Conservation (phyloP, 164 flowering plant species). For the Nymphaea colorata region DNA sequence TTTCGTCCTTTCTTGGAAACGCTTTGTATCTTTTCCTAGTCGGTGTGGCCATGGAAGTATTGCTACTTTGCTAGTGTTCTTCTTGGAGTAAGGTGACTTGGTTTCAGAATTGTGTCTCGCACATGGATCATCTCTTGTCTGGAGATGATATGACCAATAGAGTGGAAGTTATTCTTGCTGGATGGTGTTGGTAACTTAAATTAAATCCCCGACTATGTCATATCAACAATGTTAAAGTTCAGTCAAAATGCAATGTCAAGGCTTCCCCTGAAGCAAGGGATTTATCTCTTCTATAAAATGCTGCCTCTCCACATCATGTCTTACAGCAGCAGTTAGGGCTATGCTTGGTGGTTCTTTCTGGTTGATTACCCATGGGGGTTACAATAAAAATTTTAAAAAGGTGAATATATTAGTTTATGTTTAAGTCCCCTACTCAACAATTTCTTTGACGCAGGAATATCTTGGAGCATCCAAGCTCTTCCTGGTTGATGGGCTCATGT, state of each 20-base stretch:
- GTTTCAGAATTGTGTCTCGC: no score
- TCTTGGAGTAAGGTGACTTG: no score
- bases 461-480: constrained; percentile 4
- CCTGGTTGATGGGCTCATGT: constrained; percentile 3
- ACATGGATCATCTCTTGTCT: no score
- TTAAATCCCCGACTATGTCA: no score
- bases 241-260: no score
- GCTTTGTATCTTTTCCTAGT: no score
- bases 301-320: background rate
- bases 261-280: background rate
- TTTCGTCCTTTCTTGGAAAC: background rate
- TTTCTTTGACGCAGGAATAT: constrained; percentile 96
- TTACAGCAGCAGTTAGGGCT: background rate
- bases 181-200: no score
- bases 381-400: constrained; percentile 13
- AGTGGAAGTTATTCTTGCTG: no score
- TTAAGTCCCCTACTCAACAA: constrained; percentile 60
- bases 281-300: constrained; percentile 8
- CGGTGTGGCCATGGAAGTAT: no score
- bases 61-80: no score
- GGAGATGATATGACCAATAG: no score
- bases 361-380: constrained; percentile 13
- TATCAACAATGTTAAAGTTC: no score
- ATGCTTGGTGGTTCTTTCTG: constrained; percentile 4
- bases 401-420: constrained; percentile 26